Evolutionary conservation across 2,329 filamentous ascomycete genomes (phyloP).

Genomic region (Penicillium janthinellum): DNA sequence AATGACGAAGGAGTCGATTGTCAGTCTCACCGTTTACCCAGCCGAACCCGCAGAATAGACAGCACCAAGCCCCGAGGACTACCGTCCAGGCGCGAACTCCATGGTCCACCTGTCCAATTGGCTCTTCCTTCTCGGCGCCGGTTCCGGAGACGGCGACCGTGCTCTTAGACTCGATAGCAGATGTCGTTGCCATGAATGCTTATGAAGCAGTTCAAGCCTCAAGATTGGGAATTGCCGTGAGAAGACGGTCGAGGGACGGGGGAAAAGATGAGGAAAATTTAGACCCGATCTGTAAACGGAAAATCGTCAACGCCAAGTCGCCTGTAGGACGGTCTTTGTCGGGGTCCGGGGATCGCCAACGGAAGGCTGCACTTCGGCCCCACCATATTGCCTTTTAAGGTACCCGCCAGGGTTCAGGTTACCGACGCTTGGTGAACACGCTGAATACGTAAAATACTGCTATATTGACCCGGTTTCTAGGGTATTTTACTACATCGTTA

Average conservation of each 20-base stretch:
- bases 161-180: neutral
- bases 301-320: neutral
- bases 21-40: slow-evolving; percentile 45
- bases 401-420: neutral
- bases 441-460: too few species aligned
- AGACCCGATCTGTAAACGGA: neutral
- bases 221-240: neutral
- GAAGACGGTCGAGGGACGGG: neutral
- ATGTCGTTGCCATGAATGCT: neutral
- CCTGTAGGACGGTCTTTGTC: neutral
- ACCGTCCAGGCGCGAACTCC: slow-evolving; percentile 55
- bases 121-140: too few species aligned
- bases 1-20: neutral
- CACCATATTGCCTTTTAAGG: neutral
- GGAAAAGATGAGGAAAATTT: neutral
- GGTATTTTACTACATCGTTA: neutral
- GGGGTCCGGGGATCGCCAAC: neutral
- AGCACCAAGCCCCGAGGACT: slow-evolving; percentile 50
- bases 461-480: too few species aligned
- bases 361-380: neutral
- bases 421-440: too few species aligned
- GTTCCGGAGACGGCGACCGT: too few species aligned
- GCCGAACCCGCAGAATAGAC: slow-evolving; percentile 50
- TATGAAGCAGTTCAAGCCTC: neutral
- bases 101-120: slow-evolving; percentile 2